Evolutionary conservation across 1,284 basidiomycete species (phyloP).

Genomic region (Cryptococcus sp.): DNA sequence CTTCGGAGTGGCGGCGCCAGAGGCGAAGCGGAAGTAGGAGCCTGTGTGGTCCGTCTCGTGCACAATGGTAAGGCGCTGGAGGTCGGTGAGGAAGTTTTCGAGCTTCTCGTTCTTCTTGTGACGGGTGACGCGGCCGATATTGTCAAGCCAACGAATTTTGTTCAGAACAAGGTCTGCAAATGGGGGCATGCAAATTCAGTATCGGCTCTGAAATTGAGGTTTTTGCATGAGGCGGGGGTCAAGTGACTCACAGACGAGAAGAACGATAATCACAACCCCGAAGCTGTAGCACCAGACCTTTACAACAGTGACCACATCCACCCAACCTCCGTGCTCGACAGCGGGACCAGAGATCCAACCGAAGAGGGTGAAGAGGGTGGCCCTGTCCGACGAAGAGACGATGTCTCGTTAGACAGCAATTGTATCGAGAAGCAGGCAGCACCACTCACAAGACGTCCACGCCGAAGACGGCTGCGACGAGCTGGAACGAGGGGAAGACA

Average conservation of each 20-base stretch:
- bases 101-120: conserved; percentile 53
- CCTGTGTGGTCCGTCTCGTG: conserved; percentile 48
- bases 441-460: conserved; percentile 53
- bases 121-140: conserved; percentile 52
- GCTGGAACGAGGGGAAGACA: conserved; percentile 54
- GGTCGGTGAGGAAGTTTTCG: conserved; percentile 55
- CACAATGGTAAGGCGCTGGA: conserved; percentile 55
- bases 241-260: conserved; percentile 48
- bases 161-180: conserved; percentile 47
- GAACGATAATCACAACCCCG: conserved; percentile 54
- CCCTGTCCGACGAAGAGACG: too few species aligned
- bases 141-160: conserved; percentile 53
- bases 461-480: conserved; percentile 54
- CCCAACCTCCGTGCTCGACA: conserved; percentile 51
- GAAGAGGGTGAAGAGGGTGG: conserved; percentile 55
- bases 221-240: neutral
- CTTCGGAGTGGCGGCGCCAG: conserved; percentile 3
- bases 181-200: conserved; percentile 13
- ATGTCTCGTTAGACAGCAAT: neutral
- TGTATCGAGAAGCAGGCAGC: neutral
- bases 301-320: conserved; percentile 56
- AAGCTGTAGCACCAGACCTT: conserved; percentile 56
- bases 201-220: neutral
- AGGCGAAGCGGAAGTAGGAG: conserved; percentile 24
- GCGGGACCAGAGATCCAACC: conserved; percentile 56